phyloP scores from a whole-genome alignment of 2,329 filamentous ascomycete species.

The Aspergillus sp. region DNA sequence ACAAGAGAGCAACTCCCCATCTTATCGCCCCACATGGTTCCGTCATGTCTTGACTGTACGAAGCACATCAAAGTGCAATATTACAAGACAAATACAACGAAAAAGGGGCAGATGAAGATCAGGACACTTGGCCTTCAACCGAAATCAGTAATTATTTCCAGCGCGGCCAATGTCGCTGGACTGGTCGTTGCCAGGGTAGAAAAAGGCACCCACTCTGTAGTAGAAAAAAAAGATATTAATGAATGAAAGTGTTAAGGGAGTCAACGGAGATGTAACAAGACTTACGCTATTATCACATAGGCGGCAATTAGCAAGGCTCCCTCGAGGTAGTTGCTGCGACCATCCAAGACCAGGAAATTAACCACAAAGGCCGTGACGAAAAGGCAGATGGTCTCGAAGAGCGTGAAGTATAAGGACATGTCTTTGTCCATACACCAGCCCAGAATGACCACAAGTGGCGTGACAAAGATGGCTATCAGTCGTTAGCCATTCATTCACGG shows the following conservation, averaged over 20 bases:
- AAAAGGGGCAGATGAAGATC: neutral
- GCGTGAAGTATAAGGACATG: slow-evolving; percentile 65
- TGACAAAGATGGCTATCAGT: slow-evolving; percentile 66
- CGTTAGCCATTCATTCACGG: slow-evolving; percentile 4
- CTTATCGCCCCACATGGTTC: neutral
- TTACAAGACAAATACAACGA: neutral
- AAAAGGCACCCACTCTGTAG: slow-evolving; percentile 45
- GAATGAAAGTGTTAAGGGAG: neutral
- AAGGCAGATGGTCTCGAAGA: slow-evolving; percentile 66
- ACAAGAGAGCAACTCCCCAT: neutral
- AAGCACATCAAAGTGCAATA: neutral
- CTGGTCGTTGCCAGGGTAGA: slow-evolving; percentile 31
- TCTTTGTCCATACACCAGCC: slow-evolving; percentile 74
- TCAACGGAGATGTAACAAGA: neutral
- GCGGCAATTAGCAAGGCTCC: slow-evolving; percentile 73
- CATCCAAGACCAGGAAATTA: slow-evolving; percentile 82
- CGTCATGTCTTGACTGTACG: neutral
- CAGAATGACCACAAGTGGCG: slow-evolving; percentile 72
- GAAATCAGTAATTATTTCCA: neutral
- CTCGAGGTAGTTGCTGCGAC: slow-evolving; percentile 80
- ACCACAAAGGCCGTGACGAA: slow-evolving; percentile 82
- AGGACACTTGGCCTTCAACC: neutral
- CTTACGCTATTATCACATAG: slow-evolving; percentile 73
- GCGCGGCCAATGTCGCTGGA: slow-evolving; percentile 30
- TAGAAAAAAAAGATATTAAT: neutral